These are phyloP conservation scores for Auxenochlorella pyrenoidosa DNA, from an alignment of 139 green algal species.

Conservation along the genomic window DNA sequence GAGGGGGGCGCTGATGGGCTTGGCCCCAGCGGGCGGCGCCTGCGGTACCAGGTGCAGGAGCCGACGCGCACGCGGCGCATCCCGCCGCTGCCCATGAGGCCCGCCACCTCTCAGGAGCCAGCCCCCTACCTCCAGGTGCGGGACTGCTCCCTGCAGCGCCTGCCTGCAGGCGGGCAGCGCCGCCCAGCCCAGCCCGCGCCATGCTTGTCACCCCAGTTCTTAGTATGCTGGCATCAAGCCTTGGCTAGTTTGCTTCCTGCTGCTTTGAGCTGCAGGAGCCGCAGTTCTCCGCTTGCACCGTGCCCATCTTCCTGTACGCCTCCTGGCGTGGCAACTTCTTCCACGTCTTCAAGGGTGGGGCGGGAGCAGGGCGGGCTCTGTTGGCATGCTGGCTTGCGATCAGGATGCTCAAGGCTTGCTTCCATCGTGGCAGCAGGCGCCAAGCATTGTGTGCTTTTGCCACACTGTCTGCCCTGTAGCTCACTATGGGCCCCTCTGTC, in stretches of 20 bases:
- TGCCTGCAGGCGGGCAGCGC: not conserved
- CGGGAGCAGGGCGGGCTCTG: not conserved
- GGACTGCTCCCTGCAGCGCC: not conserved
- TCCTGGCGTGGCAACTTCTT: slow-evolving; percentile 30
- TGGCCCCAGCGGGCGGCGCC: not conserved
- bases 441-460: no score
- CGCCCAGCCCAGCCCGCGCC: not conserved
- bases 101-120: slow-evolving; percentile 1
- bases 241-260: not conserved
- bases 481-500: no score
- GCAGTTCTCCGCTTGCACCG: not conserved
- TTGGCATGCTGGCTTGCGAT: not conserved
- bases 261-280: not conserved
- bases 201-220: not conserved
- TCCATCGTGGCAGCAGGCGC: no score
- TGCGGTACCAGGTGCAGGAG: not conserved
- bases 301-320: slow-evolving; percentile 10
- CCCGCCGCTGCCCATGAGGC: slow-evolving; percentile 13
- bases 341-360: slow-evolving; percentile 25
- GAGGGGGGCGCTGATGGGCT: not conserved
- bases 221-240: no score
- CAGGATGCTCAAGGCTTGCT: no score
- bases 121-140: not conserved
- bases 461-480: no score
- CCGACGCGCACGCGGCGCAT: not conserved